Conservation (phyloP, 2,329 filamentous ascomycete species). For the Phymatotrichopsis omnivora region DNA sequence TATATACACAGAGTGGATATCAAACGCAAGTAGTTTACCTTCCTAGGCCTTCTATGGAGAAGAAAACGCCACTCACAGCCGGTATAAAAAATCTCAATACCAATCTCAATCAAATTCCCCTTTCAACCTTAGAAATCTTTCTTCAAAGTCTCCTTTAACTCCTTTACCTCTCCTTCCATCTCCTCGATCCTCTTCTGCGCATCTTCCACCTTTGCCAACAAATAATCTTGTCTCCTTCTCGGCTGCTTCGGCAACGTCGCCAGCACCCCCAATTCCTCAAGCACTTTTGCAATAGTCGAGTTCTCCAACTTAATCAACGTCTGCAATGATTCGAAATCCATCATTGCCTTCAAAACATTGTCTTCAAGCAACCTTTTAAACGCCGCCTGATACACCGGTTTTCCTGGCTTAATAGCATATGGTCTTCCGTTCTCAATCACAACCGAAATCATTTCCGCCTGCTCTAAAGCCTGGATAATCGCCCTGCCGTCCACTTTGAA, state of each 20-base stretch:
- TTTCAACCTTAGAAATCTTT: constrained; percentile 40
- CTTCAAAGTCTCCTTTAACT: constrained; percentile 42
- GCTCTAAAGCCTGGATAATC: constrained; percentile 68
- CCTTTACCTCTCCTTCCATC: constrained; percentile 40
- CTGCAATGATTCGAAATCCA: constrained; percentile 37
- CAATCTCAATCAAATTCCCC: no score
- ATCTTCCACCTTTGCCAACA: constrained; percentile 40
- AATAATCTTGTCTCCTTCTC: constrained; percentile 38
- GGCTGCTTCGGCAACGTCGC: constrained; percentile 37
- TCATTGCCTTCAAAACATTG: constrained; percentile 30
- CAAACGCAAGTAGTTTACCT: no score
- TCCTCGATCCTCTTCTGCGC: constrained; percentile 43
- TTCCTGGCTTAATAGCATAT: constrained; percentile 64
- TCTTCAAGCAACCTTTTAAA: constrained; percentile 48
- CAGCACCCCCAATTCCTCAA: constrained; percentile 42
- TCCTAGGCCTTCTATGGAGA: no score
- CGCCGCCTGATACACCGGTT: constrained; percentile 75
- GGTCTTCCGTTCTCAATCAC: constrained; percentile 65
- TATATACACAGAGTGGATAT: no score
- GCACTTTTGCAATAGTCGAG: constrained; percentile 42
- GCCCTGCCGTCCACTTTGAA: constrained; percentile 65
- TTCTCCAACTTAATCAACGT: constrained; percentile 41
- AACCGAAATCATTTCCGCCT: constrained; percentile 76
- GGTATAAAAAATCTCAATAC: no score
- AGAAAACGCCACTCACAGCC: no score